Evolutionary conservation across 176 grass and related monocot species (phyloP).

Genomic region (Areca catechu): DNA sequence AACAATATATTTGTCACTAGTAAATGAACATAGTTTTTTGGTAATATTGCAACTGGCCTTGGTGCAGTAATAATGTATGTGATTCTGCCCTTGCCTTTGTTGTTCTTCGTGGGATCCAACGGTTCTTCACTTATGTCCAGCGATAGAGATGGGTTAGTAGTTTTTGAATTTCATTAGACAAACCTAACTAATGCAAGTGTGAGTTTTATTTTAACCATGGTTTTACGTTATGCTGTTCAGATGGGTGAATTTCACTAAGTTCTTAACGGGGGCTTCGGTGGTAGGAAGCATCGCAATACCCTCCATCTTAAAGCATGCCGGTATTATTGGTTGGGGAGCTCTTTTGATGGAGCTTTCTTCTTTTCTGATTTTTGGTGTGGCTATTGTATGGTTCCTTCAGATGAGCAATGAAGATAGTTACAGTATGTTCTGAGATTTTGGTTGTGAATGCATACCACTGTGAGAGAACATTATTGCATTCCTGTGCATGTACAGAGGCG

Average conservation of each 20-base stretch:
- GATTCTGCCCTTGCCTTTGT: conserved; percentile 81
- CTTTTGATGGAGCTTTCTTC: conserved; percentile 90
- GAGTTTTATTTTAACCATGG: too few relatives aligned
- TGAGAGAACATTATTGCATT: too few relatives aligned
- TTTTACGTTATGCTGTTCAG: conserved; percentile 5
- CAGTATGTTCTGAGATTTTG: conserved; percentile 25
- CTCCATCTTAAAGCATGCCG: conserved; percentile 72
- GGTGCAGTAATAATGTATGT: conserved; percentile 80
- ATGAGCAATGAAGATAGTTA: conserved; percentile 56
- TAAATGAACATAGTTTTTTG: neutral
- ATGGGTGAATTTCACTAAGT: conserved; percentile 94
- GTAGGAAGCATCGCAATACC: conserved; percentile 93
- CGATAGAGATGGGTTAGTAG: conserved; percentile 48
- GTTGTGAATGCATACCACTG: too few relatives aligned
- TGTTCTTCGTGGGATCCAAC: conserved; percentile 66
- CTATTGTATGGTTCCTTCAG: conserved; percentile 57
- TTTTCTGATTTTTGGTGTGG: conserved; percentile 60
- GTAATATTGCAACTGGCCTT: conserved; percentile 11
- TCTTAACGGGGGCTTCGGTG: conserved; percentile 69
- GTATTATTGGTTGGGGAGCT: conserved; percentile 78
- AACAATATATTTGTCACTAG: neutral
- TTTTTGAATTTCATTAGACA: neutral
- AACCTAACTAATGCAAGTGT: conserved; percentile 11
- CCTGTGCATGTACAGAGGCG: too few relatives aligned
- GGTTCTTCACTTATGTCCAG: conserved; percentile 40